Conservation (phyloP, 2,329 filamentous ascomycete species). For the Fusarium succisae region DNA sequence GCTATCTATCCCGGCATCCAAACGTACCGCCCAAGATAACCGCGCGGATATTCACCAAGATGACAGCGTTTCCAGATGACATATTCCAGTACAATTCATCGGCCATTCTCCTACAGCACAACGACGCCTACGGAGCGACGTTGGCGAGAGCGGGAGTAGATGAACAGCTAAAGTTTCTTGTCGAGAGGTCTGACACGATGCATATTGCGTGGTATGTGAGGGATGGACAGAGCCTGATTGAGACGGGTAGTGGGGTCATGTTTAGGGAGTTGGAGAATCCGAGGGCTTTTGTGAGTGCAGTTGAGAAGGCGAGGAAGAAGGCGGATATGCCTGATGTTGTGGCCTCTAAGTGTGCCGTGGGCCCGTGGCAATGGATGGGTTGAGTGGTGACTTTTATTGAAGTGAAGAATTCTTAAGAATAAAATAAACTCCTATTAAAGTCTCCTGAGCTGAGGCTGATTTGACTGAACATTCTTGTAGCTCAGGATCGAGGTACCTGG, state of each 20-base stretch:
- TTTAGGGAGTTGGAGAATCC: neutral
- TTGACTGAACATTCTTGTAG: no score
- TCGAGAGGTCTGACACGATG: neutral
- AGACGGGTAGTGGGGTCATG: neutral
- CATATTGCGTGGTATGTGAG: neutral
- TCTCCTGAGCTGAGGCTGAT: no score
- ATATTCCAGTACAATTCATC: neutral
- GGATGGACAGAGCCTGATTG: neutral
- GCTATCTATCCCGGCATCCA: neutral
- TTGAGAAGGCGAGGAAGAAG: neutral
- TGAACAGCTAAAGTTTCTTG: neutral
- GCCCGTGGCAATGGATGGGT: neutral
- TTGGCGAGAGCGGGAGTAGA: neutral
- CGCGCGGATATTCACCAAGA: neutral
- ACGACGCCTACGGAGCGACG: neutral
- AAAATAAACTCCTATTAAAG: no score
- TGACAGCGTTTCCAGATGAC: neutral
- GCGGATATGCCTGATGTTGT: neutral
- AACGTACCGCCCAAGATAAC: neutral
- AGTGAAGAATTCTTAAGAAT: neutral
- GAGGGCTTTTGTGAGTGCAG: neutral
- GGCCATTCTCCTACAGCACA: neutral
- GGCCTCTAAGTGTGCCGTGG: no score
- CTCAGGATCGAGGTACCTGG: rapidly evolving
- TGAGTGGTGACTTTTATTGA: neutral